Percentiles rank a stretch among this genome's conserved stretches.
These are phyloP conservation scores for Pythium dissimile DNA, from an alignment of 352 stramenopile genomes.

Conservation along the genomic window DNA sequence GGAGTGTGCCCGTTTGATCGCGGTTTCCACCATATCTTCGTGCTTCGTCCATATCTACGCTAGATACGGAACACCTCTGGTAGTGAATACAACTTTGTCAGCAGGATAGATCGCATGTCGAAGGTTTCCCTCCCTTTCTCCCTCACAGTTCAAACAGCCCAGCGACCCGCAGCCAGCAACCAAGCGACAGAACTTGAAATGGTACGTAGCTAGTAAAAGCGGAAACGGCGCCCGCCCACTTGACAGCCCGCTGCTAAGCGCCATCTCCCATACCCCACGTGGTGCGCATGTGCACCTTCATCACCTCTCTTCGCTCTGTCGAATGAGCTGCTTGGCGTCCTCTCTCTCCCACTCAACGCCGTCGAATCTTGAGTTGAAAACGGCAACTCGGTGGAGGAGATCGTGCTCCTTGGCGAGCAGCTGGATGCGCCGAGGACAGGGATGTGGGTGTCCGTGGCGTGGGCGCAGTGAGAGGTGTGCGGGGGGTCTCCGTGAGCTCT, in stretches of 20 bases:
- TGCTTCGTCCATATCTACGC: constrained; percentile 5
- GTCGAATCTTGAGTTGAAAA: neutral
- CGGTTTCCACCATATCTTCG: neutral
- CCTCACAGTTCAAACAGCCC: constrained; percentile 23
- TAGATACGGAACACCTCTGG: constrained; percentile 2
- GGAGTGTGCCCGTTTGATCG: neutral
- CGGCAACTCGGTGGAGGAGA: neutral
- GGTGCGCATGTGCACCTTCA: neutral
- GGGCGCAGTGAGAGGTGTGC: neutral
- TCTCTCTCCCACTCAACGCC: neutral
- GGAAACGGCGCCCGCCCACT: no score
- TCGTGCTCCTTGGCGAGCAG: neutral
- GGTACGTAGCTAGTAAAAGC: constrained; percentile 11
- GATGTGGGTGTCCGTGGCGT: neutral
- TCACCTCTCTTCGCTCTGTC: neutral
- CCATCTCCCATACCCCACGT: no score
- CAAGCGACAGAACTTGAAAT: constrained; percentile 6
- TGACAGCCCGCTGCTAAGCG: no score
- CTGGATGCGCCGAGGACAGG: neutral
- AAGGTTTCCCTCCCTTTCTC: constrained; percentile 20
- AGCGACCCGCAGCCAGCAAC: constrained; percentile 19
- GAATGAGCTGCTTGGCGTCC: neutral
- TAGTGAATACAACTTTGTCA: constrained; percentile 7
- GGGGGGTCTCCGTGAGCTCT: neutral
- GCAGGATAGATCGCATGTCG: constrained; percentile 4